phyloP scores from a whole-genome alignment of 441 rosid species.

The Rhodomyrtus psidioides region DNA sequence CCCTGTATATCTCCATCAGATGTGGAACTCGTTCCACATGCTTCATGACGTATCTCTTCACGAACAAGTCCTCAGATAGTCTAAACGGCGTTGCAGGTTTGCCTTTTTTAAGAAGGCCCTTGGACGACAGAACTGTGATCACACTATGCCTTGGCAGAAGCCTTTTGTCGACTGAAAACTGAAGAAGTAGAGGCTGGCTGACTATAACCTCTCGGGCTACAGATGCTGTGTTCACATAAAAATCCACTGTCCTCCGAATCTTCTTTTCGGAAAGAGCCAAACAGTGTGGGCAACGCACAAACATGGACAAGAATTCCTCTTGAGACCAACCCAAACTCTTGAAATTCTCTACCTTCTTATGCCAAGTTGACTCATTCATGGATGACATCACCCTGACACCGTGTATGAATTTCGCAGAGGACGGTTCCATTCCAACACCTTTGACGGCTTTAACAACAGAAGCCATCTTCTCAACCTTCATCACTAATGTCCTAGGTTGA shows the following conservation, averaged over 20 bases:
- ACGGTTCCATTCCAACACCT: neutral
- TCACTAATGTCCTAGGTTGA: neutral
- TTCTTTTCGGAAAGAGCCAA: conserved; percentile 15
- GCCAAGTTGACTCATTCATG: conserved; percentile 2
- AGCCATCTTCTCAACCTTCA: neutral
- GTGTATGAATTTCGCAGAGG: neutral
- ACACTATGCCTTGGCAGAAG: conserved; percentile 19
- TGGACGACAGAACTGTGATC: conserved; percentile 13
- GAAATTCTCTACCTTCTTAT: conserved; percentile 9
- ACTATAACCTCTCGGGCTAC: neutral
- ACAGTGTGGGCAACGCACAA: conserved; percentile 3
- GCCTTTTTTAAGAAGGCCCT: neutral
- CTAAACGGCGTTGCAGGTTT: neutral
- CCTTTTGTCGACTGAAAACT: conserved; percentile 8
- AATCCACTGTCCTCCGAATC: conserved; percentile 6
- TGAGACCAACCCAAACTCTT: conserved; percentile 19
- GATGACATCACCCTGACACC: conserved; percentile 2
- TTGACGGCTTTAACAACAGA: neutral
- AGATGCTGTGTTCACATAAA: conserved; percentile 7
- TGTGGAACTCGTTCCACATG: neutral
- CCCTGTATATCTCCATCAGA: neutral
- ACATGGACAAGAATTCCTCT: conserved; percentile 11
- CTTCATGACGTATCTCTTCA: neutral
- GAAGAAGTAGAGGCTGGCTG: conserved; percentile 5
- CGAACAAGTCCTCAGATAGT: neutral